phyloP scores from a whole-genome alignment of 805 yeast species.

The Metschnikowia koreensis region DNA sequence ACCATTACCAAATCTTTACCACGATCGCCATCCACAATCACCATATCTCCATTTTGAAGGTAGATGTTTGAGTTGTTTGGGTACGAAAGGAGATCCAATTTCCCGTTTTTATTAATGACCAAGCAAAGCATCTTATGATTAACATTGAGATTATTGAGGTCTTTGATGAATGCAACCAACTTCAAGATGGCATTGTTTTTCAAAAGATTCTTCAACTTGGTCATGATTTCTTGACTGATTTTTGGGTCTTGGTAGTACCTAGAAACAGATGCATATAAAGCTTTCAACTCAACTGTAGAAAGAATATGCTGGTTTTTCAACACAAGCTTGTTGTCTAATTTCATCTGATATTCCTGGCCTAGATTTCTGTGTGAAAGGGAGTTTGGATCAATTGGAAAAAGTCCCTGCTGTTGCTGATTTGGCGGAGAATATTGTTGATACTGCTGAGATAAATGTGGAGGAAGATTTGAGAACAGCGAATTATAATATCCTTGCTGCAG shows the following conservation, averaged over 20 bases:
- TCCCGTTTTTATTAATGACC: constrained; percentile 61
- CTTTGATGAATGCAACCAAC: constrained; percentile 37
- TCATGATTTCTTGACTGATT: constrained; percentile 27
- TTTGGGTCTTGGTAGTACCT: constrained; percentile 49
- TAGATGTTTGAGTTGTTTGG: constrained; percentile 62
- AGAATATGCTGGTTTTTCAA: constrained; percentile 55
- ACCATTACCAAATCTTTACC: constrained; percentile 79
- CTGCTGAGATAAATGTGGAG: not conserved
- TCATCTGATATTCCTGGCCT: constrained; percentile 19
- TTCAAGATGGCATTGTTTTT: constrained; percentile 27
- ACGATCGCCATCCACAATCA: constrained; percentile 79
- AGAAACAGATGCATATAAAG: constrained; percentile 46
- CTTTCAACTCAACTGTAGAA: constrained; percentile 56
- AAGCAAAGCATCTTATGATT: constrained; percentile 44
- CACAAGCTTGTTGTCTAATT: constrained; percentile 62
- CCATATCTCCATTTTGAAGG: constrained; percentile 60
- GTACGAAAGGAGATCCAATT: constrained; percentile 66
- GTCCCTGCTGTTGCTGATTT: not conserved
- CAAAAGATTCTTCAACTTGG: constrained; percentile 27
- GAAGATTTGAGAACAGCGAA: constrained; percentile 10
- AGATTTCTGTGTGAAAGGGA: not conserved
- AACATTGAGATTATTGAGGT: constrained; percentile 40
- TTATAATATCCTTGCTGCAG: constrained; percentile 6
- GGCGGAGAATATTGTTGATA: not conserved
- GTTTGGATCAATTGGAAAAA: not conserved